Evolutionary conservation across 495 filamentous ascomycete genomes (phyloP).

Genomic region (Xylaria nigripes): DNA sequence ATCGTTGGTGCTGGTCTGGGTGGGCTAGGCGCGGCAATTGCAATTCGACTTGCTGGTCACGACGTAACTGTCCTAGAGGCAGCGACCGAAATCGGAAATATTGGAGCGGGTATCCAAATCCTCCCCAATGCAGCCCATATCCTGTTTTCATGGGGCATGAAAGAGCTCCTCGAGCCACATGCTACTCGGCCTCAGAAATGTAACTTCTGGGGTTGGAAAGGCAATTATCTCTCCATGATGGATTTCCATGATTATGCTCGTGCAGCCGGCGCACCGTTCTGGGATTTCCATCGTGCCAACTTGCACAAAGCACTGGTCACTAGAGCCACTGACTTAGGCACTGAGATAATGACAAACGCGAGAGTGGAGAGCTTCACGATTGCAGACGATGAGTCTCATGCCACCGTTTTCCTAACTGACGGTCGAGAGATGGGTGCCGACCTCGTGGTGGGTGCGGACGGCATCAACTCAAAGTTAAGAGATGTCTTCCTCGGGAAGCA

Average conservation of each 20-base stretch:
- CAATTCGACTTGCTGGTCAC: constrained; percentile 52
- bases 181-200: constrained; percentile 31
- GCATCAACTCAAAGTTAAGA: constrained; percentile 44
- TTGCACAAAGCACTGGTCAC: constrained; percentile 47
- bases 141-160: constrained; percentile 39
- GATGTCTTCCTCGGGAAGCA: constrained; percentile 39
- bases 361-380: constrained; percentile 32
- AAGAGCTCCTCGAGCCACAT: constrained; percentile 21
- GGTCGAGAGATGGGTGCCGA: constrained; percentile 37
- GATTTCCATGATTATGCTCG: constrained; percentile 36
- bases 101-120: constrained; percentile 55
- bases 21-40: constrained; percentile 58
- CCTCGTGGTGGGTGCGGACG: constrained; percentile 52
- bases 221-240: constrained; percentile 31
- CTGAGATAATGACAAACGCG: constrained; percentile 39
- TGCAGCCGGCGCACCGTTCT: constrained; percentile 44
- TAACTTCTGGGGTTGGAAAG: constrained; percentile 37
- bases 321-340: constrained; percentile 46
- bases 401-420: constrained; percentile 22
- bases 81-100: constrained; percentile 52
- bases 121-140: constrained; percentile 47
- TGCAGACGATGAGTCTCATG: constrained; percentile 22
- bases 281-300: constrained; percentile 53
- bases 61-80: constrained; percentile 54
- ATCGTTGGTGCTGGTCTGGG: constrained; percentile 63